Evolutionary conservation across 371 early-diverging fungal genomes (phyloP).

Genomic region (Zancudomyces culisetae): DNA sequence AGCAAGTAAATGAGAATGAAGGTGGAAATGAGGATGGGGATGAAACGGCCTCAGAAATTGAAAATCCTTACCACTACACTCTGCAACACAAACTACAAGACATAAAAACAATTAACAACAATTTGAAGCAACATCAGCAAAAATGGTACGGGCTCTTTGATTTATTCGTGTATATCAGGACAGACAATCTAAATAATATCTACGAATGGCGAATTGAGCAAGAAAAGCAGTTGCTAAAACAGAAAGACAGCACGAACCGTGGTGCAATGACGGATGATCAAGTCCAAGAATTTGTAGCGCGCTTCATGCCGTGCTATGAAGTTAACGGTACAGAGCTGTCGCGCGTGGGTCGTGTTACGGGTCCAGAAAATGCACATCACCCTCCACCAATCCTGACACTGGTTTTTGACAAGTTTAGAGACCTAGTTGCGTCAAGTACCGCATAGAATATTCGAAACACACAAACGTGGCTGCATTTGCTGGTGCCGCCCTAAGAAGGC

Average conservation of each 20-base stretch:
- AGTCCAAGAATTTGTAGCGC: slow-evolving; percentile 62
- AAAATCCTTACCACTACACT: slow-evolving; percentile 10
- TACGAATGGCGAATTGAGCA: slow-evolving; percentile 77
- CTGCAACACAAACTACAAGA: slow-evolving; percentile 21
- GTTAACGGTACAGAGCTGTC: slow-evolving; percentile 1
- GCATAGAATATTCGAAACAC: slow-evolving; percentile 26
- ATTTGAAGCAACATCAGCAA: slow-evolving; percentile 31
- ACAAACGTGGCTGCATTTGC: slow-evolving; percentile 67
- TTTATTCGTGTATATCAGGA: slow-evolving; percentile 50
- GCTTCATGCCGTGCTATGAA: slow-evolving; percentile 80
- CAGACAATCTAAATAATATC: slow-evolving; percentile 35
- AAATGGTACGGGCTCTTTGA: slow-evolving; percentile 43
- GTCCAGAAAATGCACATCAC: neutral
- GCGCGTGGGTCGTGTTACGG: neutral
- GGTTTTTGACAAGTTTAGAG: no score
- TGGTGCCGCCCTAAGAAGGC: slow-evolving; percentile 72
- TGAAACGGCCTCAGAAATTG: neutral
- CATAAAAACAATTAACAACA: slow-evolving; percentile 29
- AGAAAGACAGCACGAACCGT: slow-evolving; percentile 3
- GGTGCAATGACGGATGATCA: slow-evolving; percentile 36
- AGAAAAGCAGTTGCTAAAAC: slow-evolving; percentile 38
- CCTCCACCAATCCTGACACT: neutral
- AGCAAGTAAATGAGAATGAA: neutral
- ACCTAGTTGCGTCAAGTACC: no score
- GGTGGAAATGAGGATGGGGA: neutral